Percentiles rank a stretch among this genome's conserved stretches.
Evolutionary conservation across 352 stramenopile species (phyloP).

Genomic region (Pythium coloratum): DNA sequence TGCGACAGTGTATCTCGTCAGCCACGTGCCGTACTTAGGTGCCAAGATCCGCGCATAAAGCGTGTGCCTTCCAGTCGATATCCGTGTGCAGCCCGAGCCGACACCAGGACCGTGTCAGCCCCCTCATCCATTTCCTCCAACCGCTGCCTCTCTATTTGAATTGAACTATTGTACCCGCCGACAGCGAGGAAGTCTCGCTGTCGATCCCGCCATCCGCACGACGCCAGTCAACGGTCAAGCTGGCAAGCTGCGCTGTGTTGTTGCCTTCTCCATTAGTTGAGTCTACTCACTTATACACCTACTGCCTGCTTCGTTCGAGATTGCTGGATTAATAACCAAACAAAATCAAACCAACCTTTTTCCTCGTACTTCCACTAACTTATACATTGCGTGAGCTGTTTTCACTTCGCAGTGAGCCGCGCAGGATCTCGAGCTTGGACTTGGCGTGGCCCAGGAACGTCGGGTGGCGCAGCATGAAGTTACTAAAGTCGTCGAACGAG

Average conservation of each 20-base stretch:
- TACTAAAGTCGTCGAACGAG: conserved; percentile 43
- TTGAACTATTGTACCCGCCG: conserved; percentile 5
- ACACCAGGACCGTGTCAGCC: neutral
- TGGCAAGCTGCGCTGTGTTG: conserved; percentile 3
- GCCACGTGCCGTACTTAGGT: conserved; percentile 62
- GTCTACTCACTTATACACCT: neutral
- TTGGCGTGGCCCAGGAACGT: conserved; percentile 48
- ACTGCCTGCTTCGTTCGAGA: conserved; percentile 5
- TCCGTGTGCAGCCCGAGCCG: neutral
- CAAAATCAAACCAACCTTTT: conserved; percentile 5
- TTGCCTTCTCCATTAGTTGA: neutral
- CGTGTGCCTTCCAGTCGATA: neutral
- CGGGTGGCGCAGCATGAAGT: conserved; percentile 38
- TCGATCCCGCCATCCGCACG: neutral
- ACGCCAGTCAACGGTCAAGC: conserved; percentile 20
- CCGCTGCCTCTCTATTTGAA: neutral
- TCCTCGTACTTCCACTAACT: conserved; percentile 15
- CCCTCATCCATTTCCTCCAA: neutral
- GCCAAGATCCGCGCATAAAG: conserved; percentile 59
- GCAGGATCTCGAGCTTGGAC: conserved; percentile 53
- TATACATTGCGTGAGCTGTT: neutral
- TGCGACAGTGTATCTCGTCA: conserved; percentile 51
- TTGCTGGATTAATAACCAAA: conserved; percentile 8
- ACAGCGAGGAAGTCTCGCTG: neutral
- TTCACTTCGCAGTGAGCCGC: conserved; percentile 38